A percentile compares a stretch with the other conserved stretches of the same genome.
These are phyloP conservation scores for Elsinoe fawcettii DNA, from an alignment of 2,329 filamentous ascomycete genomes.

Conservation along the genomic window DNA sequence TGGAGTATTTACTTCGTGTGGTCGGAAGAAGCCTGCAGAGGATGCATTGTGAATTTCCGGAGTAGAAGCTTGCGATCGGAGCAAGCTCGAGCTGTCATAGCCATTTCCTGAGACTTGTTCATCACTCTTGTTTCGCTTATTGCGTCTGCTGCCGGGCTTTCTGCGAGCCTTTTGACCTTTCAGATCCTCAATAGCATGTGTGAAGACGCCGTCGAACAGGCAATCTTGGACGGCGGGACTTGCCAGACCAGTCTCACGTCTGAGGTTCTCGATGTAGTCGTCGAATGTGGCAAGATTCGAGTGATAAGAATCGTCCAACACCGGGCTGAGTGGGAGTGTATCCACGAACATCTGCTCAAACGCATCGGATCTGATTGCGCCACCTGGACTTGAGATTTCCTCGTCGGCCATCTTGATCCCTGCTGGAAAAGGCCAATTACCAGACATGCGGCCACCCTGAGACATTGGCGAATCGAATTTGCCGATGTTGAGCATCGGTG, in stretches of 20 bases:
- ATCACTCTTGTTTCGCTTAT: conserved; percentile 14
- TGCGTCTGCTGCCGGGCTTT: not conserved
- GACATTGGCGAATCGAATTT: conserved; percentile 13
- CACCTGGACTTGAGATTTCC: conserved; percentile 19
- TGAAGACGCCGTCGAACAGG: conserved; percentile 13
- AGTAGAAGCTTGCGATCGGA: conserved; percentile 22
- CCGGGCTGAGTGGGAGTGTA: conserved; percentile 22
- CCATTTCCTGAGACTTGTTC: conserved; percentile 14
- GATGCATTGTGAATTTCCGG: conserved; percentile 25
- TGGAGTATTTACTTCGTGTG: conserved; percentile 19
- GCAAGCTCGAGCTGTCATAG: conserved; percentile 8
- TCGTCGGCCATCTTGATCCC: conserved; percentile 4
- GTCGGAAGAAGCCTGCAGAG: conserved; percentile 21
- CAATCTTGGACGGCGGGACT: not conserved
- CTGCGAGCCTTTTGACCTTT: not conserved
- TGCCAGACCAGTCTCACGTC: not conserved
- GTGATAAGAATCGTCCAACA: not conserved
- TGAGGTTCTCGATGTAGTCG: conserved; percentile 8
- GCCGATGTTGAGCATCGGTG: not conserved
- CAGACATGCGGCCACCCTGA: conserved; percentile 12
- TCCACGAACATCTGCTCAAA: conserved; percentile 30
- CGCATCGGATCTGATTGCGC: conserved; percentile 24
- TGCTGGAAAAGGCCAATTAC: conserved; percentile 17
- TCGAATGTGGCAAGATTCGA: conserved; percentile 11
- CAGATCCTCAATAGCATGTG: conserved; percentile 5